A percentile compares a stretch with the other conserved stretches of the same genome.
Conservation (phyloP, 768 basidiomycete species). For the Mrakia frigida region DNA sequence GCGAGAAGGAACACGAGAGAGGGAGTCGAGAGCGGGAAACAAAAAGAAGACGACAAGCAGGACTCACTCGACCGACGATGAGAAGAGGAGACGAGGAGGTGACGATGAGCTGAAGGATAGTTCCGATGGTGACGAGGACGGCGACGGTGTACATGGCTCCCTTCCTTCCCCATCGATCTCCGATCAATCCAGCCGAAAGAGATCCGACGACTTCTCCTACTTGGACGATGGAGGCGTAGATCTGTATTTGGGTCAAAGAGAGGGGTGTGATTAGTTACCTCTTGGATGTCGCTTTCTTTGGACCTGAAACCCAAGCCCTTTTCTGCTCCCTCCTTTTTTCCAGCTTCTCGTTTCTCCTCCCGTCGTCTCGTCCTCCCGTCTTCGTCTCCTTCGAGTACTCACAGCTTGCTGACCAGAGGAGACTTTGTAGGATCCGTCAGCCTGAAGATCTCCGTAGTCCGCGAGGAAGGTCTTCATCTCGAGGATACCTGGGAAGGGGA, state of each 20-base stretch:
- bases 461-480: slow-evolving; percentile 29
- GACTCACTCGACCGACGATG: slow-evolving; percentile 39
- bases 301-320: too few species aligned
- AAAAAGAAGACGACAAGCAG: too few species aligned
- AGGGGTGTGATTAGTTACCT: neutral
- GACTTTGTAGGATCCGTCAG: slow-evolving; percentile 28
- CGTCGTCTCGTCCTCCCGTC: too few species aligned
- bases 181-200: slow-evolving; percentile 41
- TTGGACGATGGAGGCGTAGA: slow-evolving; percentile 43
- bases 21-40: too few species aligned
- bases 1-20: too few species aligned
- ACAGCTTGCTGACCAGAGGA: slow-evolving; percentile 28
- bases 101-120: slow-evolving; percentile 22
- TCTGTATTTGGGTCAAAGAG: slow-evolving; percentile 32
- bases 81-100: slow-evolving; percentile 32
- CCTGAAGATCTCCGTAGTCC: slow-evolving; percentile 28
- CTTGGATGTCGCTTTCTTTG: neutral
- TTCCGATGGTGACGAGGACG: slow-evolving; percentile 39
- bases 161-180: slow-evolving; percentile 42
- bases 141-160: slow-evolving; percentile 39
- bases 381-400: neutral
- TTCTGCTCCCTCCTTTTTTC: too few species aligned
- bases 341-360: too few species aligned
- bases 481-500: slow-evolving; percentile 28
- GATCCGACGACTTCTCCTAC: slow-evolving; percentile 45